These are phyloP conservation scores for Amphicarpaea edgeworthii DNA, from an alignment of 306 rosid genomes.

Conservation along the genomic window DNA sequence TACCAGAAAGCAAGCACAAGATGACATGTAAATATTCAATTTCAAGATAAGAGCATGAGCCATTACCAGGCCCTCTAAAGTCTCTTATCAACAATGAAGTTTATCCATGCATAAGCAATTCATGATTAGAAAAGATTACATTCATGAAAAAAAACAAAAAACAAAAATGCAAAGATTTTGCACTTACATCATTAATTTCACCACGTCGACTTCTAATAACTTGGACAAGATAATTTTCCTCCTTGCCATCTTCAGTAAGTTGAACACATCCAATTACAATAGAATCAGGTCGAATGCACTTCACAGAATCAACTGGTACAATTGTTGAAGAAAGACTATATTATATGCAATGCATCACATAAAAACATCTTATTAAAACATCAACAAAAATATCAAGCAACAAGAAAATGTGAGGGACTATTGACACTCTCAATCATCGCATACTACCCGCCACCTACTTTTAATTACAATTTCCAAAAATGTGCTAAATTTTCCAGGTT, in stretches of 20 bases:
- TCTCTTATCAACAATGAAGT: too few relatives aligned
- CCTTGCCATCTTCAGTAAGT: slow-evolving; percentile 71
- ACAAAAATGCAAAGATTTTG: slow-evolving; percentile 17
- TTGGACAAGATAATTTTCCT: slow-evolving; percentile 81
- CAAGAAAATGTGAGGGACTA: not conserved
- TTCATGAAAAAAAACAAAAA: not conserved
- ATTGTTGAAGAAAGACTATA: slow-evolving; percentile 50
- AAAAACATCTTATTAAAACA: not conserved
- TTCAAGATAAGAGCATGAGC: slow-evolving; percentile 8
- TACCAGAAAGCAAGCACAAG: slow-evolving; percentile 22
- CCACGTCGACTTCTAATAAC: slow-evolving; percentile 76
- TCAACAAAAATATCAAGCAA: slow-evolving; percentile 14
- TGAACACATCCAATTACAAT: slow-evolving; percentile 89
- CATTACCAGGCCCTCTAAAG: not conserved
- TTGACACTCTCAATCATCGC: not conserved
- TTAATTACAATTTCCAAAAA: not conserved
- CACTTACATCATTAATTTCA: slow-evolving; percentile 74
- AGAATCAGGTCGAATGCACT: slow-evolving; percentile 86
- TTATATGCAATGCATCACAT: slow-evolving; percentile 39
- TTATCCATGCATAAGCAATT: too few relatives aligned
- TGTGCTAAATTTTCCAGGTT: not conserved
- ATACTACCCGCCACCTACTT: not conserved
- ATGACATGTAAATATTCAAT: not conserved
- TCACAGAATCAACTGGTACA: slow-evolving; percentile 86
- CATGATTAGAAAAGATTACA: too few relatives aligned